phyloP scores from a whole-genome alignment of 2,329 filamentous ascomycete species.

The Fusarium liriodendri region DNA sequence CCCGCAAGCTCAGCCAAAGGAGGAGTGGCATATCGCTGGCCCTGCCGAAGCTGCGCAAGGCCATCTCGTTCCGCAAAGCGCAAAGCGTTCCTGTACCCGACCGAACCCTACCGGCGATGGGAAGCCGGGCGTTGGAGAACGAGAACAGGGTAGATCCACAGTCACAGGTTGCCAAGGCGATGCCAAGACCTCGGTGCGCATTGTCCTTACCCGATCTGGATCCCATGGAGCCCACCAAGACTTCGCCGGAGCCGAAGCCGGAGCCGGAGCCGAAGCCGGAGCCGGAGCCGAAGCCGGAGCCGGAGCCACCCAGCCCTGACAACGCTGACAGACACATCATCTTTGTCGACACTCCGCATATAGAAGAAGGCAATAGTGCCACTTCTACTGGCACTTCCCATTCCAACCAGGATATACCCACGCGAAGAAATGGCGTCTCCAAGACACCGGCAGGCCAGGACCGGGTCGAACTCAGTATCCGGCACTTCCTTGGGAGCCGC shows the following conservation, averaged over 20 bases:
- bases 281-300: neutral
- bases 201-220: neutral
- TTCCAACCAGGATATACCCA: neutral
- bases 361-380: neutral
- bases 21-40: neutral
- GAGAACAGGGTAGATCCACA: neutral
- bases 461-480: neutral
- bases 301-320: neutral
- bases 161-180: neutral
- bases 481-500: neutral
- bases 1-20: neutral
- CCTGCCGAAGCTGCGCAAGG: neutral
- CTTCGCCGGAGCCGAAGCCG: neutral
- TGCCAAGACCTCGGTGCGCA: neutral
- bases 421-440: neutral
- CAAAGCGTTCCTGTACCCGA: neutral
- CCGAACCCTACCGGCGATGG: neutral
- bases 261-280: neutral
- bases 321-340: neutral
- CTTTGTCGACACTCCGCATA: neutral
- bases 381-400: neutral
- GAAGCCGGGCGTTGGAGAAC: neutral
- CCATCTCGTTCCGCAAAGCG: neutral
- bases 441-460: neutral
- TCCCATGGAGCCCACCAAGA: neutral